Evolutionary conservation across 495 filamentous ascomycete genomes (phyloP), one percentile per base, ranked within the genome.

Genomic region (Annulohypoxylon bovei): DNA sequence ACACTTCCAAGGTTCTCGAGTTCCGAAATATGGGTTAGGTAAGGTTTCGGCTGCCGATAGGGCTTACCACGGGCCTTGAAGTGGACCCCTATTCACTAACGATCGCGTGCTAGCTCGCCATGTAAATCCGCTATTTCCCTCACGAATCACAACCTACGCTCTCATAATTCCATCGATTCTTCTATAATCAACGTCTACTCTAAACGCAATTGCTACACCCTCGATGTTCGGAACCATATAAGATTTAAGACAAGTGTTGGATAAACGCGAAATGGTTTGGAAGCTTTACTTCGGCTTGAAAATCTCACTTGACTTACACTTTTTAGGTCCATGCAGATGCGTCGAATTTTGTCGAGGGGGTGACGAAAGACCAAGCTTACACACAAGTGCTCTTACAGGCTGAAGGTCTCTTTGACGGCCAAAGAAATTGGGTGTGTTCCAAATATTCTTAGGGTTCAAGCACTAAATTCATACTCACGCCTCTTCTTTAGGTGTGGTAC

Each of bases 271-370:
- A 58, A 67, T 67, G 64, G 64, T 67, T 67, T 33, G 64, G 8
- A 32, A 32, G 6, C 35, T n/a, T 12, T 6, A 53, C 4, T 8
- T 28, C 39, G 23, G 16, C 37, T 44, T 46, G 20, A 5, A 18
- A 44, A 62, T 20, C 6, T 27, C 23, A 49, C 16, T 0, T 9
- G n/a, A 73, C 72, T 62, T 42, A 73, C 8, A 65, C 44, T 20
- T 25, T 12, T 35, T 60, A 97, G 94, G 92, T 94, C 49, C 94
- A 97, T 82, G 93, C 93, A 50, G 93, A 97, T 73, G 86, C 92
- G 23, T 93, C 93, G 20, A 92, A 86, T 69, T 97, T 97, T 80
- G 81, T 82, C 37, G 71, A 80, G 4, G 86, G 83, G 35, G 71
- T 89, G 44, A 89, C 86, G 54, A 97, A 97, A 79, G 83, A 86